phyloP scores from a whole-genome alignment of 345 rosid genomes.

The Populus alba region DNA sequence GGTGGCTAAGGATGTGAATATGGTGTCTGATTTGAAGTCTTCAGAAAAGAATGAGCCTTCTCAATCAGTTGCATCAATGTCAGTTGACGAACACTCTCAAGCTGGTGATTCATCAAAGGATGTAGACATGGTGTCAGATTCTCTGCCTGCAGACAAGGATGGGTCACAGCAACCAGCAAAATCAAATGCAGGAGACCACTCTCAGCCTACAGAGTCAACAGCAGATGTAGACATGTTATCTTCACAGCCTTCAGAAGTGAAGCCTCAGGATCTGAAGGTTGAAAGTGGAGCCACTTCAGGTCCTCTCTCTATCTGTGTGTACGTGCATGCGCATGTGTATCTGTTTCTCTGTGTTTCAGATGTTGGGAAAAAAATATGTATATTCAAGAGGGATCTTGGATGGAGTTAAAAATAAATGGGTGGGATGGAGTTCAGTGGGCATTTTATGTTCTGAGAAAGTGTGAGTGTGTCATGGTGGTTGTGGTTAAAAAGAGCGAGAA shows the following conservation, averaged over 20 bases:
- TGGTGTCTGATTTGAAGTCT: constrained; percentile 3
- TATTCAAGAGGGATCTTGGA: background rate
- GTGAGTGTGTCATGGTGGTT: background rate
- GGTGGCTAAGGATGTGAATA: constrained; percentile 9
- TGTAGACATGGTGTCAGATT: constrained; percentile 37
- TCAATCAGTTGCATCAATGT: constrained; percentile 1
- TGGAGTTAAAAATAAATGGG: background rate
- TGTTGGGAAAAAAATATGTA: background rate
- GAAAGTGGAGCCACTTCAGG: constrained; percentile 40
- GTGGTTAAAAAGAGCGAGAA: background rate
- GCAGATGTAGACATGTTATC: constrained; percentile 44
- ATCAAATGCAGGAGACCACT: constrained; percentile 34
- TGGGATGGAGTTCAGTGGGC: background rate
- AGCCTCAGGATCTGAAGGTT: constrained; percentile 20
- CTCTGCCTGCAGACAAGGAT: constrained; percentile 36
- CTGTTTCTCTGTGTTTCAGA: too few species aligned
- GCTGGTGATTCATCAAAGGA: constrained; percentile 38
- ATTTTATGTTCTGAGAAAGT: background rate
- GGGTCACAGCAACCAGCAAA: constrained; percentile 32
- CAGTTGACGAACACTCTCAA: constrained; percentile 37
- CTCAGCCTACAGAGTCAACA: constrained; percentile 25
- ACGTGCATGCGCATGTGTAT: background rate
- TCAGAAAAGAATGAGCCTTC: constrained; percentile 6
- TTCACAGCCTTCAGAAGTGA: constrained; percentile 28
- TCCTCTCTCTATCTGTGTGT: constrained; percentile 7